Evolutionary conservation across 176 grass and related monocot genomes (phyloP).

Genomic region (Rhynchospora tenuis): DNA sequence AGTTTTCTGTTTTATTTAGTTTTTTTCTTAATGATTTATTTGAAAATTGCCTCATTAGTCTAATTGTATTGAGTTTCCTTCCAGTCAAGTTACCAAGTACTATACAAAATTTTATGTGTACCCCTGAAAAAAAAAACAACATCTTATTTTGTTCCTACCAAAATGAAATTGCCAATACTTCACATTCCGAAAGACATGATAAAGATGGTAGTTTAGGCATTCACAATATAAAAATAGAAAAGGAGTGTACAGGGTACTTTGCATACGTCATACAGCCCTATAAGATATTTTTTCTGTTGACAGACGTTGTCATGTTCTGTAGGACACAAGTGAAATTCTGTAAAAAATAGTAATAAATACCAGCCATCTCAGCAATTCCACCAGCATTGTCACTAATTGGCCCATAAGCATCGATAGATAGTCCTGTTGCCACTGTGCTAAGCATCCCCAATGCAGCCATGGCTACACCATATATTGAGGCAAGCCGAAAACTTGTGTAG

Average conservation of each 20-base stretch:
- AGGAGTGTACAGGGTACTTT: not conserved
- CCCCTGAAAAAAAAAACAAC: not conserved
- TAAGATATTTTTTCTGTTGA: not conserved
- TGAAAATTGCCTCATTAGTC: not conserved
- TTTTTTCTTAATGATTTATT: not conserved
- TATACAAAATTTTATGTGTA: not conserved
- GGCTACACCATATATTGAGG: slow-evolving; percentile 69
- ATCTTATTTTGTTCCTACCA: not conserved
- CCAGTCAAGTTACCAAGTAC: not conserved
- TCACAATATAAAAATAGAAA: not conserved
- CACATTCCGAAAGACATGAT: not conserved
- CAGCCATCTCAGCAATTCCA: slow-evolving; percentile 80
- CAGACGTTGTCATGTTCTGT: not conserved
- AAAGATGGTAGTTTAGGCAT: not conserved
- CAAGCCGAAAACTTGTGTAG: slow-evolving; percentile 52
- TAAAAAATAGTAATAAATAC: not conserved
- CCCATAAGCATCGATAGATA: slow-evolving; percentile 66
- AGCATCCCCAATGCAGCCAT: slow-evolving; percentile 74
- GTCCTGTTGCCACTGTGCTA: slow-evolving; percentile 67
- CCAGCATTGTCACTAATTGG: slow-evolving; percentile 87
- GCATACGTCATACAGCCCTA: not conserved
- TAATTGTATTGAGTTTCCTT: not conserved
- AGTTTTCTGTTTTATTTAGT: not conserved
- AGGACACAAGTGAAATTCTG: not conserved
- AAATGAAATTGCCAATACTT: not conserved